Percentiles rank a stretch among this genome's conserved stretches.
Conservation (phyloP, 208 protist genomes). For the Trypanosoma theileri region DNA sequence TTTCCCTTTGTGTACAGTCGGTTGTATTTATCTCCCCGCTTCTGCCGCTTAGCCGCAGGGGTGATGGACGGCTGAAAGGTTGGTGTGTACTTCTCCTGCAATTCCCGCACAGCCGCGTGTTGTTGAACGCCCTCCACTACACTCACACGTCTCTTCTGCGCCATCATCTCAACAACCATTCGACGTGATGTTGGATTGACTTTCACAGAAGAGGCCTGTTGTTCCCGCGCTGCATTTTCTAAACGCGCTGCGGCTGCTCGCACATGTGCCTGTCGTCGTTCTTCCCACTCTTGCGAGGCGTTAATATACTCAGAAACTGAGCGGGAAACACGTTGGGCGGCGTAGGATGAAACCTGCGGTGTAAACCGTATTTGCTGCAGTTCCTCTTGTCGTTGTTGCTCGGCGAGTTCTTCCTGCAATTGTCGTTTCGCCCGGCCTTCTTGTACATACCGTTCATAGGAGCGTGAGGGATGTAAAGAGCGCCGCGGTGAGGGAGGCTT, state of each 20-base stretch:
- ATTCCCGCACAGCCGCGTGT: not conserved
- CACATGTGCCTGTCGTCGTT: conserved; percentile 2
- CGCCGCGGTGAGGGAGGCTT: no score
- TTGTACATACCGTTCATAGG: conserved; percentile 38
- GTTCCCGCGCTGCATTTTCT: not conserved
- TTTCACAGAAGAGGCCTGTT: not conserved
- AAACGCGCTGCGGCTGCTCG: not conserved
- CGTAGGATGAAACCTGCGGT: conserved; percentile 11
- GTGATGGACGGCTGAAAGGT: conserved; percentile 28
- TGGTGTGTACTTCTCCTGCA: conserved; percentile 19
- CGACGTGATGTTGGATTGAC: conserved; percentile 7
- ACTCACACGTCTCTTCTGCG: not conserved
- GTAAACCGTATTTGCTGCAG: conserved; percentile 12
- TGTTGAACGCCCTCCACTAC: not conserved
- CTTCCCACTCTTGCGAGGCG: conserved; percentile 17
- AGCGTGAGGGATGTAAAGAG: not conserved
- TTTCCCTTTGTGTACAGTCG: not conserved
- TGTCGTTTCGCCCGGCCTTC: conserved; percentile 38
- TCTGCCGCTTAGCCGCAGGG: conserved; percentile 6
- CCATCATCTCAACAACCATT: conserved; percentile 11
- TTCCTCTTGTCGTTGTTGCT: not conserved
- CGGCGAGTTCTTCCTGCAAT: conserved; percentile 13
- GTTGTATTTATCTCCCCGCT: conserved; percentile 3
- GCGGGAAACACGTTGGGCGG: conserved; percentile 5
- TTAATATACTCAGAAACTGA: conserved; percentile 4